Evolutionary conservation across 352 stramenopile species (phyloP), one percentile per base, ranked within the genome.

Genomic region (Globisporangium alternatum): DNA sequence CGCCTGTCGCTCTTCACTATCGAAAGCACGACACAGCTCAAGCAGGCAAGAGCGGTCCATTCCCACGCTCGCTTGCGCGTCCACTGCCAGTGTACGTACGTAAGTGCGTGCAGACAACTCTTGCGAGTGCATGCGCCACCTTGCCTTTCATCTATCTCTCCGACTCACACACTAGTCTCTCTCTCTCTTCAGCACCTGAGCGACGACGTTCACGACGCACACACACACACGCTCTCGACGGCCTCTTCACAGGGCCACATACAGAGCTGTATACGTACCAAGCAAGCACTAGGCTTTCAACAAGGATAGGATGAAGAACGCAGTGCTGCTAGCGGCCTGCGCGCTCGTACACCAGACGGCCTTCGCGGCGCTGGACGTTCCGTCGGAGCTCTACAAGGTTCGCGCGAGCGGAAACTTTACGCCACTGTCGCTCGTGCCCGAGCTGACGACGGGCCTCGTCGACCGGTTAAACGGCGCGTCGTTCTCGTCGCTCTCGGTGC

Each of bases 401-500:
- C 47, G 53, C n/a, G 21, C 57, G 5, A 30, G 13, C 5, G 47
- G 44, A 28, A 39, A 30, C 39, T 28, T 8, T 22, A 28, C 60
- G 4, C 51, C 62, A 22, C 47, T 64, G 47, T 53, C 69, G 37
- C 17, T 67, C 4, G 12, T 73, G 25, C 35, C 56, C 2, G 39
- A 67, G 21, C 15, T 73, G 28, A 66, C 69, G 2, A 13, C 10
- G 3, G n/a, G 17, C 13, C 47, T 76, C 28, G 10, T 31, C 1
- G n/a, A 55, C 5, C 69, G 61, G 5, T 53, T 76, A 17, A 13
- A 56, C 22, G 22, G 21, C 5, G 48, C 33, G 5, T 37, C 21
- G 30, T 68, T 68, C 49, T 22, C 62, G 6, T 12, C 60, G 5
- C 69, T 88, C 5, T 81, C 79, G 1, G 65, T 72, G 19, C 69